Conservation (phyloP, 805 yeast species). For the Myxozyma mucilagina region DNA sequence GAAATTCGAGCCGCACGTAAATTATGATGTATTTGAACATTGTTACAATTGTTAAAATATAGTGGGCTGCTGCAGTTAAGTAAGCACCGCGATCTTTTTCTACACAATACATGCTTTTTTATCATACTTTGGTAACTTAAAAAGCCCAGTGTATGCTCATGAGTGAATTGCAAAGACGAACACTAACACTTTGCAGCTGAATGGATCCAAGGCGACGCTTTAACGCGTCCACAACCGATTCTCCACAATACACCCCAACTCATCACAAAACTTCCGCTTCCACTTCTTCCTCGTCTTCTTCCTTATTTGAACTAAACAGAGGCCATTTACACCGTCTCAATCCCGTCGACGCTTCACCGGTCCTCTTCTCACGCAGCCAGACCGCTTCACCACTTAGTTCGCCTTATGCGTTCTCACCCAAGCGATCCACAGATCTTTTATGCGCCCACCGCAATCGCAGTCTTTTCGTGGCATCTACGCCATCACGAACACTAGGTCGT, state of each 20-base stretch:
- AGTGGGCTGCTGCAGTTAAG: no score
- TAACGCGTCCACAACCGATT: not conserved
- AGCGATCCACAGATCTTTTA: not conserved
- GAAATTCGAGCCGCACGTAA: no score
- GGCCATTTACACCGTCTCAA: slow-evolving; percentile 25
- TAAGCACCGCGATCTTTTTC: no score
- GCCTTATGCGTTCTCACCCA: slow-evolving; percentile 22
- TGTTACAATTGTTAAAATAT: no score
- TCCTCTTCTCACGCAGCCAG: slow-evolving; percentile 21
- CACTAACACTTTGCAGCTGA: not conserved
- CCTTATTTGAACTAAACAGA: slow-evolving; percentile 19
- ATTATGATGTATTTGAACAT: no score
- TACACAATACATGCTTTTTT: no score
- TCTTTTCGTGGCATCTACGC: slow-evolving; percentile 5
- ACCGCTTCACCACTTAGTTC: slow-evolving; percentile 16
- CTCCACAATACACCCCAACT: slow-evolving; percentile 9
- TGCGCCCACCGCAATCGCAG: slow-evolving; percentile 4
- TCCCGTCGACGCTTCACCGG: slow-evolving; percentile 13
- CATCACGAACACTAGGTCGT: slow-evolving; percentile 8
- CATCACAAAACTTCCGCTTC: not conserved
- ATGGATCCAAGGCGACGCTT: not conserved
- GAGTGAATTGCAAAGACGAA: not conserved
- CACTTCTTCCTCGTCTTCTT: not conserved
- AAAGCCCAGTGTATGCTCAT: not conserved
- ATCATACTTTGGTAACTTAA: not conserved